phyloP scores from a whole-genome alignment of 768 basidiomycete genomes.

The Dioszegia aurantiaca region DNA sequence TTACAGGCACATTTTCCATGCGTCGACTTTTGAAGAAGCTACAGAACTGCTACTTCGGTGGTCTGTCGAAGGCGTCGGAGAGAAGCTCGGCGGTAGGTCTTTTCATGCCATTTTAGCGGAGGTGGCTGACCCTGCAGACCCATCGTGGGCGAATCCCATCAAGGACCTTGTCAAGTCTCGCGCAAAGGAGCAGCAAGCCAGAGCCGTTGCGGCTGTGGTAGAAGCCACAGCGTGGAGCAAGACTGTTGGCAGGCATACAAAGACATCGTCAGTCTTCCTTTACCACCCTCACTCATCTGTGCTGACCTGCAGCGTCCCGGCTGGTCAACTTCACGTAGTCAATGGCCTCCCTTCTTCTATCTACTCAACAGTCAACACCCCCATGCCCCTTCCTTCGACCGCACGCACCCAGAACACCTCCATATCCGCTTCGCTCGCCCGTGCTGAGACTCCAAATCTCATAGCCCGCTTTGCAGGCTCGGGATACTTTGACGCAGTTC shows the following conservation, averaged over 20 bases:
- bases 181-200: conserved; percentile 51
- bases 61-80: conserved; percentile 48
- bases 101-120: not conserved
- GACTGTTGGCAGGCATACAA: conserved; percentile 6
- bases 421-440: conserved; percentile 7
- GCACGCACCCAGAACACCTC: not conserved
- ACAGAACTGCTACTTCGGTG: conserved; percentile 49
- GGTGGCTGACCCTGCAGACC: conserved; percentile 33
- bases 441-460: conserved; percentile 29
- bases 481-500: conserved; percentile 30
- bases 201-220: conserved; percentile 50
- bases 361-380: conserved; percentile 44
- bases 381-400: conserved; percentile 7
- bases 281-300: not conserved
- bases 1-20: conserved; percentile 48
- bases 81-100: conserved; percentile 50
- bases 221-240: conserved; percentile 38
- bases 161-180: conserved; percentile 46
- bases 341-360: conserved; percentile 53
- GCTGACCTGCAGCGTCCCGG: conserved; percentile 15
- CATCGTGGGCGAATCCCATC: conserved; percentile 49
- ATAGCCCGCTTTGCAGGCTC: conserved; percentile 30
- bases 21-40: conserved; percentile 48
- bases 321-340: conserved; percentile 43
- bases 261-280: conserved; percentile 5